Conservation (phyloP, 2,329 filamentous ascomycete genomes). For the Aspergillus sp. region DNA sequence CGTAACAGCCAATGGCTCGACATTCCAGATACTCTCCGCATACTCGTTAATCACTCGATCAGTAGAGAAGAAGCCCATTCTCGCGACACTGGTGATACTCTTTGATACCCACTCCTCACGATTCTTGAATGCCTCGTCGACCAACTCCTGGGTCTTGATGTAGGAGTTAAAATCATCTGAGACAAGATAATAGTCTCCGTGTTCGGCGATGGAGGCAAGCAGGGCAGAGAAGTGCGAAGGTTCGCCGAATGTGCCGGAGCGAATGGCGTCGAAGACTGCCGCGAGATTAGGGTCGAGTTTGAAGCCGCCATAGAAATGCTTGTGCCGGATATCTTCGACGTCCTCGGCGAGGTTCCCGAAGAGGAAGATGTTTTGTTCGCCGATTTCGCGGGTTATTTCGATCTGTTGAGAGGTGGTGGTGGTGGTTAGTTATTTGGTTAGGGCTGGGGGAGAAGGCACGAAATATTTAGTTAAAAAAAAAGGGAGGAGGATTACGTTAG, state of each 20-base stretch:
- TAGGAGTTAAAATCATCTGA: constrained; percentile 98
- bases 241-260: constrained; percentile 77
- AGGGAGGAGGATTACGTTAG: constrained; percentile 66
- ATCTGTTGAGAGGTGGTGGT: constrained; percentile 56
- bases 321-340: constrained; percentile 91
- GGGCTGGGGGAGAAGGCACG: not conserved
- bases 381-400: constrained; percentile 95
- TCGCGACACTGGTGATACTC: constrained; percentile 79
- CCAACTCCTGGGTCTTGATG: constrained; percentile 82
- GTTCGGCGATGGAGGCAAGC: constrained; percentile 80
- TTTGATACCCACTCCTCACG: constrained; percentile 92
- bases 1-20: constrained; percentile 69
- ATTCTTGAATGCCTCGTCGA: constrained; percentile 89
- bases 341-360: constrained; percentile 96
- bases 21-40: constrained; percentile 94
- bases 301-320: constrained; percentile 80
- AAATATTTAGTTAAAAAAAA: not conserved
- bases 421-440: constrained; percentile 1
- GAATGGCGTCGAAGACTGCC: constrained; percentile 82
- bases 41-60: constrained; percentile 97
- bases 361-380: constrained; percentile 96
- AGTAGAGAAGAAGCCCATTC: constrained; percentile 97
- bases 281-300: constrained; percentile 72
- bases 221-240: constrained; percentile 76
- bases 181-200: constrained; percentile 96